Base-by-base conservation (phyloP, 148 eudicot species). In the Silene uniflora region DNA sequence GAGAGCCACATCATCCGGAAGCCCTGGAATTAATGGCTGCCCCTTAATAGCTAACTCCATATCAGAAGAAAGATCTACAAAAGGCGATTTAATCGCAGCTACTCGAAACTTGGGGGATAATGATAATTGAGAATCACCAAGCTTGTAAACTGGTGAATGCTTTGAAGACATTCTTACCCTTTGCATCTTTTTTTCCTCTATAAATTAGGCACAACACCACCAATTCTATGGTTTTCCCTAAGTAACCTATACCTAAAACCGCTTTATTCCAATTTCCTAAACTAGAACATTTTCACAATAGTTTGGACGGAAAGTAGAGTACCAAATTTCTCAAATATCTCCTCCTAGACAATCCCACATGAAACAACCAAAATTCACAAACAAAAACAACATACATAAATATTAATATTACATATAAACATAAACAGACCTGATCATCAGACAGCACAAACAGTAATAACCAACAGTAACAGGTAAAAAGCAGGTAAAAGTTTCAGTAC, bases 1-100 rank as follows among this genome's bases (percentile, higher is more conserved):
- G 23, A 92, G 87, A 49, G 97, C 96, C 35, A 95, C 83, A 84
- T 95, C 97, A 76, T 95, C 94, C 0, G 97, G 97, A 29, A 95
- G 94, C 0, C 98, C 97, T 0, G 96, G 96, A 72, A 95, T 89
- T 14, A 95, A 77, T 18, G 91, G 87, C 67, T 88, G 90, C 16
- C 91, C 90, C 21, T 70, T 80, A 24, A 79, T 68, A 23, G 88
- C 88, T 47, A 89, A 66, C 47, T 91, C 91, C 29, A 64, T 67
- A 56, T 91, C 92, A 42, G 86, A 81, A 10, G 91, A 84, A 23
- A 89, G 88, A 79, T 91, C 86, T 44, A 77, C 68, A 29, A 85
- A 73, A 62, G 80, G 69, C 27, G 95, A 81, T 42, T 79, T 81
- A 22, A 75, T 61, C 11, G 80, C 76, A 58, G 84, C 89, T 66